phyloP scores from a whole-genome alignment of 2,329 filamentous ascomycete genomes.

The Penicillium sp. region DNA sequence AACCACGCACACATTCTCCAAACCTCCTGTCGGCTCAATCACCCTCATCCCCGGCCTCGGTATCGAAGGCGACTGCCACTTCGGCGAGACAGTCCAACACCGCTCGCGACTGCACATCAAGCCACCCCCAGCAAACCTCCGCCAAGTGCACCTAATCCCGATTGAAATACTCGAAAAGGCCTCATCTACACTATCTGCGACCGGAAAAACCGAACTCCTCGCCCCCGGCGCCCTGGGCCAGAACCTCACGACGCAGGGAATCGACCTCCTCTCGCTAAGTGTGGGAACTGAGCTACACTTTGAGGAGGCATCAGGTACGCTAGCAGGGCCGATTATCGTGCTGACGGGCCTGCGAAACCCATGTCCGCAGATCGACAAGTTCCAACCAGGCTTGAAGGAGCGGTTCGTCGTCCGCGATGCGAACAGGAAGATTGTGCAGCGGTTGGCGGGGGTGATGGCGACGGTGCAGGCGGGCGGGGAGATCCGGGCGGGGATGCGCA shows the following conservation, averaged over 20 bases:
- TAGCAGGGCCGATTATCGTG: neutral
- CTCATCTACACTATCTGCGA: neutral
- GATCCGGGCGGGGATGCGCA: slow-evolving; percentile 18
- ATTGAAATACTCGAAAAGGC: slow-evolving; percentile 7
- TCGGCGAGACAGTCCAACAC: slow-evolving; percentile 21
- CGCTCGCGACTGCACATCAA: slow-evolving; percentile 10
- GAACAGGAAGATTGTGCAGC: slow-evolving; percentile 6
- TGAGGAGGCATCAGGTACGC: neutral
- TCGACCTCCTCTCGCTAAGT: slow-evolving; percentile 14
- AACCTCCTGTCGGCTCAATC: slow-evolving; percentile 7
- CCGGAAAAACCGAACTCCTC: neutral
- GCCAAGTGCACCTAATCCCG: slow-evolving; percentile 21
- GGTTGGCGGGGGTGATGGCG: slow-evolving; percentile 23
- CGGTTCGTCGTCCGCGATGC: slow-evolving; percentile 17
- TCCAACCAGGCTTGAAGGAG: slow-evolving; percentile 16
- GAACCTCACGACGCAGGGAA: slow-evolving; percentile 21
- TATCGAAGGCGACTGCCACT: slow-evolving; percentile 22
- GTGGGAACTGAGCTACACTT: slow-evolving; percentile 17
- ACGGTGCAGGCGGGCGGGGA: slow-evolving; percentile 21
- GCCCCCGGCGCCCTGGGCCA: slow-evolving; percentile 11
- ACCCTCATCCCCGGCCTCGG: slow-evolving; percentile 16
- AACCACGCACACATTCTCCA: slow-evolving; percentile 15
- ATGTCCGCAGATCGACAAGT: slow-evolving; percentile 13
- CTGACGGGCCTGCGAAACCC: slow-evolving; percentile 20
- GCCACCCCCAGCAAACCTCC: slow-evolving; percentile 17